Evolutionary conservation across 495 filamentous ascomycete genomes (phyloP), one percentile per base, ranked within the genome.

Genomic region (Neurospora sublineolata): DNA sequence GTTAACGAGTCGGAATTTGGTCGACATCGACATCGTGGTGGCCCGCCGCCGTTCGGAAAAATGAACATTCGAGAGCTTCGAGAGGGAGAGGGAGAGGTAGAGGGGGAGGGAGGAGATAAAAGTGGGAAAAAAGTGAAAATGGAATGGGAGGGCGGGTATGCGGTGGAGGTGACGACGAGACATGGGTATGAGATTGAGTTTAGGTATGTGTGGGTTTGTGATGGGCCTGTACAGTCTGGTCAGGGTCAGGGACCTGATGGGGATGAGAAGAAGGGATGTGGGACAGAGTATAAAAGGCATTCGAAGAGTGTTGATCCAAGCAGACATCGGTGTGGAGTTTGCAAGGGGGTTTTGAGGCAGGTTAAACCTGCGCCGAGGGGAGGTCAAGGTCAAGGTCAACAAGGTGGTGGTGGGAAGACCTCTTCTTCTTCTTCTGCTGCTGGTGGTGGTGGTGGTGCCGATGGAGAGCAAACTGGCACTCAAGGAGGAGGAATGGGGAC

Each of bases 151-250:
- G 52, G 52, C 2, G 52, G 27, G 12, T 64, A 64, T 3, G 80
- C 79, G 23, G 86, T 97, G 58, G 78, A 87, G 18, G 92, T 97
- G 6, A 95, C 93, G 3, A 97, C 93, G 0, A 94, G 91, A 73
- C 95, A 99, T 78, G 83, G 77, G 67, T 99, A 97, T 79, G 84
- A 90, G 71, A 97, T 97, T 76, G 88, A 92, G 68, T 95, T 90
- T 82, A 97, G 93, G 82, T 99, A 93, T 80, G 80, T 92, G 33
- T 98, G 96, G 94, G 78, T 83, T 37, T 99, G 95, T 76, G 81
- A 75, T n/a, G 83, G 40, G 4, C 40, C 40, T 18, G 14, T 33
- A 33, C 33, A 33, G 33, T 40, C 39, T 40, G 39, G 39, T 40
- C 37, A 37, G 10, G 39, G 39, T 40, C 37, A 37, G 10, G 38